phyloP scores from a whole-genome alignment of 331 rosid species.

The Cydonia oblonga region DNA sequence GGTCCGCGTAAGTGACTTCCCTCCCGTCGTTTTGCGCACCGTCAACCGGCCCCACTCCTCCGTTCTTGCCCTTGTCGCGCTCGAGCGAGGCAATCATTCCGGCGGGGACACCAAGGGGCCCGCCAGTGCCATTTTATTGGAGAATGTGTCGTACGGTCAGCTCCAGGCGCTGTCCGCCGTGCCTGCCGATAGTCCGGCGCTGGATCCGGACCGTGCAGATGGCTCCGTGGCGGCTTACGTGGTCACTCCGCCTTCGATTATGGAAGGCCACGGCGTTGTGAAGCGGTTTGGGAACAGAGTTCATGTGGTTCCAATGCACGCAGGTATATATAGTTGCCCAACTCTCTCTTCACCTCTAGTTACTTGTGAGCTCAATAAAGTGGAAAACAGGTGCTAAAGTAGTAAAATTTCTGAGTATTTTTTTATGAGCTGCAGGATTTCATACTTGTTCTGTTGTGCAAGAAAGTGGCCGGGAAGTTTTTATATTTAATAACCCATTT shows the following conservation, averaged over 20 bases:
- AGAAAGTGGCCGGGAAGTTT: neutral
- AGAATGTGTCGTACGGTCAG: constrained; percentile 88
- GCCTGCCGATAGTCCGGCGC: constrained; percentile 50
- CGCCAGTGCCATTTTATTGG: constrained; percentile 39
- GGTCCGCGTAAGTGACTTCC: constrained; percentile 56
- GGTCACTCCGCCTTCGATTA: constrained; percentile 57
- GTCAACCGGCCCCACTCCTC: constrained; percentile 83
- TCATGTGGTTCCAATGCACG: constrained; percentile 90
- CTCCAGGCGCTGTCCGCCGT: constrained; percentile 80
- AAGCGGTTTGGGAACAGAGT: constrained; percentile 75
- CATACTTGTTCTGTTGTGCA: neutral
- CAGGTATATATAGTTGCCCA: constrained; percentile 34
- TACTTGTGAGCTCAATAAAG: neutral
- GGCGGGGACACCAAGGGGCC: constrained; percentile 39
- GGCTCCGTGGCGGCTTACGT: constrained; percentile 43
- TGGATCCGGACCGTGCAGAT: constrained; percentile 63
- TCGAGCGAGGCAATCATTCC: constrained; percentile 53
- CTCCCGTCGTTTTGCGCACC: constrained; percentile 46
- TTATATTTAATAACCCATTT: neutral
- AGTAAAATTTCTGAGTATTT: neutral
- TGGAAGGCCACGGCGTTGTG: constrained; percentile 88
- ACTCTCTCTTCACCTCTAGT: neutral
- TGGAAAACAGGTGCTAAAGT: neutral
- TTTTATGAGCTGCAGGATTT: neutral
- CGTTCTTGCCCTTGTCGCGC: constrained; percentile 52